Base-by-base conservation (phyloP, 2,329 filamentous ascomycete genomes). In the Alternaria sp. region DNA sequence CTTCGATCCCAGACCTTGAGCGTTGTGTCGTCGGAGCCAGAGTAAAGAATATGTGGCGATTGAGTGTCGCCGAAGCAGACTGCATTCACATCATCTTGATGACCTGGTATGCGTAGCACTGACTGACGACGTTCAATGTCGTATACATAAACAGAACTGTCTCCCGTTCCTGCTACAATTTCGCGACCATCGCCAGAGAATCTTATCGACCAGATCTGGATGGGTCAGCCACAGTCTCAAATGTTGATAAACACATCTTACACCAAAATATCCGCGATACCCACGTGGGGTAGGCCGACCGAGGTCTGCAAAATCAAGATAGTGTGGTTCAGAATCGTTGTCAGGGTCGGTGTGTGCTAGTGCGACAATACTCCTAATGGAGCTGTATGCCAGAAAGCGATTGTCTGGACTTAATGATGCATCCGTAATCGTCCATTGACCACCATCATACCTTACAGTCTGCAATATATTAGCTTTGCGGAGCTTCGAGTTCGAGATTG, bases 1-100 rank as follows among this genome's bases (percentile, higher is more conserved):
- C 95, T 87, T 48, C 94, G 87, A 74, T 99, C 95, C 95, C 95
- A 99, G 2, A 99, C 93, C 74, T 97, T 96, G 71, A 98, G 87
- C 0, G 93, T 96, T 2, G 91, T 90, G 74, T 99, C 95, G 74
- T 99, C 95, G 0, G 93, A 97, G 20, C 95, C 95, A 0, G 94
- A 97, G 80, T 97, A 98, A 3, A 99, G 84, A 62, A 98, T 94
- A 75, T 99, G 94, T 1, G 95, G 94, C 0, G 92, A 96, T 30
- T 87, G 86, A 62, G 89, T 89, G 78, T 98, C 94, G 1, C 93
- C 95, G 72, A 96, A 98, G 78, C 94, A 97, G 1, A 99, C 95
- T 5, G 95, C 95, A 70, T 98, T 99, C 55, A 98, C 94, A 75
- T 99, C 93, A 68, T 96, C 88, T 5, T 87, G 82, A 73, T 99